Evolutionary conservation across 441 rosid species (phyloP).

Genomic region (Pelargonium hybrid): DNA sequence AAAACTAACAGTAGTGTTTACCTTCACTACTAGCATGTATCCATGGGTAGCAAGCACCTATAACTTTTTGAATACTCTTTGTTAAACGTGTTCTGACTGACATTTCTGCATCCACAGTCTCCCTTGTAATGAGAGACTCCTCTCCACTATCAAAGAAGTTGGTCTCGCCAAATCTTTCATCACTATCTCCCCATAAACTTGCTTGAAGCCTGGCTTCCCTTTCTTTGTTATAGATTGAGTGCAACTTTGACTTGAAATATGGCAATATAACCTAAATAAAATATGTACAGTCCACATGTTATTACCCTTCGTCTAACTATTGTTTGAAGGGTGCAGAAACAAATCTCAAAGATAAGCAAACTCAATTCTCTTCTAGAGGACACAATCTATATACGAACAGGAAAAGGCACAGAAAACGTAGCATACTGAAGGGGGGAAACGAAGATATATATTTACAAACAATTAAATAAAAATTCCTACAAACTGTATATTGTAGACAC

Average conservation of each 20-base stretch:
- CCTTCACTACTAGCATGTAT: slow-evolving; percentile 93
- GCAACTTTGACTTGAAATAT: slow-evolving; percentile 84
- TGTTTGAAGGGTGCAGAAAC: neutral
- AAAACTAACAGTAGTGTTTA: slow-evolving; percentile 23
- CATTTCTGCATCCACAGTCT: slow-evolving; percentile 33
- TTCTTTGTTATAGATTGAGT: slow-evolving; percentile 81
- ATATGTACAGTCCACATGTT: slow-evolving; percentile 19
- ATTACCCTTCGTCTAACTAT: slow-evolving; percentile 16
- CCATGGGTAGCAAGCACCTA: slow-evolving; percentile 85
- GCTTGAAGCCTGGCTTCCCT: slow-evolving; percentile 94
- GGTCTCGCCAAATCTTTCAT: slow-evolving; percentile 46
- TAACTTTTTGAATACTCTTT: slow-evolving; percentile 55
- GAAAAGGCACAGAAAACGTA: too few relatives aligned
- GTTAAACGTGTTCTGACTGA: slow-evolving; percentile 45
- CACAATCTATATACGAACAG: too few relatives aligned
- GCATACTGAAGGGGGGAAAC: too few relatives aligned
- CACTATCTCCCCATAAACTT: slow-evolving; percentile 85
- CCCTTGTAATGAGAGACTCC: slow-evolving; percentile 38
- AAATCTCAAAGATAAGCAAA: neutral
- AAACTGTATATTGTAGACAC: too few relatives aligned
- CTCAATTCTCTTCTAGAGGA: too few relatives aligned
- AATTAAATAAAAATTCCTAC: too few relatives aligned
- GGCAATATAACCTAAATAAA: slow-evolving; percentile 75
- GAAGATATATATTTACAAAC: too few relatives aligned
- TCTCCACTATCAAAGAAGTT: slow-evolving; percentile 40